A percentile compares a stretch with the other conserved stretches of the same genome.
phyloP scores from a whole-genome alignment of 768 basidiomycete species.

The Dentipellis sp. region DNA sequence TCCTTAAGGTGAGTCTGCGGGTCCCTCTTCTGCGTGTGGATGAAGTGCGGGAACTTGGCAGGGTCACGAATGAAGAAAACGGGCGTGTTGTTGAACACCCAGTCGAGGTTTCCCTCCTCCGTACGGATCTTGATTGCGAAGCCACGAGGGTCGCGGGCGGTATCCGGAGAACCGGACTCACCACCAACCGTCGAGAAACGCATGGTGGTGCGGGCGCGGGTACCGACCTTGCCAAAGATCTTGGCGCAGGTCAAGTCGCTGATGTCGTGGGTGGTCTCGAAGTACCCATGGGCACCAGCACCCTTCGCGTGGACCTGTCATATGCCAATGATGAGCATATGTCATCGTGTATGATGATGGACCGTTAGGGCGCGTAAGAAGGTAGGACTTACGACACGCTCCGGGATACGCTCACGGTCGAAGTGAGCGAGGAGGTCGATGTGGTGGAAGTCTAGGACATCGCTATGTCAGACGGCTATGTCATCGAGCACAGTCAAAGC shows the following conservation, averaged over 20 bases:
- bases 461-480: conserved; percentile 14
- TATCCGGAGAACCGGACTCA: conserved; percentile 81
- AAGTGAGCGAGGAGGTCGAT: conserved; percentile 89
- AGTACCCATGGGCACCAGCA: conserved; percentile 88
- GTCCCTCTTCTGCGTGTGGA: conserved; percentile 88
- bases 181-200: conserved; percentile 95
- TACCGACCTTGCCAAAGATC: conserved; percentile 56
- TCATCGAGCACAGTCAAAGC: background rate
- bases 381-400: conserved; percentile 64
- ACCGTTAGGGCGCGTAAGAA: background rate
- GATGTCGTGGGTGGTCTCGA: conserved; percentile 81
- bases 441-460: conserved; percentile 68
- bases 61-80: conserved; percentile 87
- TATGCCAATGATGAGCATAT: background rate
- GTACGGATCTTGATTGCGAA: conserved; percentile 88
- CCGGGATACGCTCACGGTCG: conserved; percentile 92
- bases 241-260: conserved; percentile 70
- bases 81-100: conserved; percentile 90
- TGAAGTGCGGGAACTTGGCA: conserved; percentile 88
- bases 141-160: conserved; percentile 89
- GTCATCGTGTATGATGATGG: background rate
- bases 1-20: conserved; percentile 91
- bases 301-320: conserved; percentile 84
- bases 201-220: conserved; percentile 63
- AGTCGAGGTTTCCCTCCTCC: conserved; percentile 86